Conservation (phyloP, 1,284 basidiomycete species). For the Crepidotus sp. region DNA sequence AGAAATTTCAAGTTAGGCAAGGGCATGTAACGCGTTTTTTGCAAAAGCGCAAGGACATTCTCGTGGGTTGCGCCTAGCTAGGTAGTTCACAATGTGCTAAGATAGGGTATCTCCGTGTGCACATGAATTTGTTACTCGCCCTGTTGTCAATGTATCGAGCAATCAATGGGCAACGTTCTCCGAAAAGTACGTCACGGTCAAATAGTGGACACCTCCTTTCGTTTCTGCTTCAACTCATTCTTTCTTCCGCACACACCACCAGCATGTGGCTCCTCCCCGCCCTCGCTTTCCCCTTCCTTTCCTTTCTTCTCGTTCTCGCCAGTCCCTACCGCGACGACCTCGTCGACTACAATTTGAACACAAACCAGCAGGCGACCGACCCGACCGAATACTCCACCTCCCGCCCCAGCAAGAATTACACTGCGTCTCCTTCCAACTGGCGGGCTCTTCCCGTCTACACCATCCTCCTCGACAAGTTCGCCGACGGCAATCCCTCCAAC, state of each 20-base stretch:
- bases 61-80: no score
- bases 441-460: conserved; percentile 78
- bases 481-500: conserved; percentile 83
- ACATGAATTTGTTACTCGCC: not conserved
- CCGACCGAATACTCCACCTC: conserved; percentile 63
- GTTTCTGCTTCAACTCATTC: not conserved
- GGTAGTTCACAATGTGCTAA: not conserved
- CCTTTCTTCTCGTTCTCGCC: conserved; percentile 26
- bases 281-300: conserved; percentile 24
- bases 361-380: conserved; percentile 65
- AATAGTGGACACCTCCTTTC: not conserved
- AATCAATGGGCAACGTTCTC: not conserved
- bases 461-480: conserved; percentile 84
- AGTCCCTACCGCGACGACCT: conserved; percentile 74
- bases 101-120: not conserved
- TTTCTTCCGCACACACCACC: conserved; percentile 11
- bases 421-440: conserved; percentile 80
- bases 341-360: conserved; percentile 76
- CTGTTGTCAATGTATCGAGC: not conserved
- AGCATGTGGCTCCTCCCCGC: conserved; percentile 31
- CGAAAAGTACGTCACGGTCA: not conserved
- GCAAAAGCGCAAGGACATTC: no score
- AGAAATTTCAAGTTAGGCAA: no score
- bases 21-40: no score
- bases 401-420: conserved; percentile 53